Evolutionary conservation across 2,329 filamentous ascomycete genomes (phyloP).

Genomic region (Escovopsis weberi): DNA sequence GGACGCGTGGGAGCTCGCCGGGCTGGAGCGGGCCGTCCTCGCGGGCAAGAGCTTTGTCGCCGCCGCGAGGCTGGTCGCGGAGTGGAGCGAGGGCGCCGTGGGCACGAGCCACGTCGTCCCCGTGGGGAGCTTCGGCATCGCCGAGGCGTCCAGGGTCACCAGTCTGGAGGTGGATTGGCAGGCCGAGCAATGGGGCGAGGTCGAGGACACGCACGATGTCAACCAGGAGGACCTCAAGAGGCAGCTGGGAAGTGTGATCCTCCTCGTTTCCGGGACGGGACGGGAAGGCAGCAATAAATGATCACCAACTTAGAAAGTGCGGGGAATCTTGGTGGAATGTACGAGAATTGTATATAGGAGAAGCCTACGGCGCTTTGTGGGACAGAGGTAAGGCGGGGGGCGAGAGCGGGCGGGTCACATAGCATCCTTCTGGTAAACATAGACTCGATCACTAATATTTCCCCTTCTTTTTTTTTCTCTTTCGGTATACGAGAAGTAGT

Average conservation of each 20-base stretch:
- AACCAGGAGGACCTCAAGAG: constrained; percentile 77
- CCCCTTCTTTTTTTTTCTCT: too few relatives aligned
- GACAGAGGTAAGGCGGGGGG: too few relatives aligned
- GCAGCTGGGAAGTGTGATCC: constrained; percentile 74
- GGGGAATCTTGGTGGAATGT: too few relatives aligned
- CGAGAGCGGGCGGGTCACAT: too few relatives aligned
- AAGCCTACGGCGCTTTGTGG: too few relatives aligned
- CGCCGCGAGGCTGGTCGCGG: constrained; percentile 60
- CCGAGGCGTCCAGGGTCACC: constrained; percentile 64
- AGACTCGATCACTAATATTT: too few relatives aligned
- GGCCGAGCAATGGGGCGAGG: constrained; percentile 83
- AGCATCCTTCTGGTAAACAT: too few relatives aligned
- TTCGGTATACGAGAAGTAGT: too few relatives aligned
- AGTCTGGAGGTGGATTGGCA: constrained; percentile 86
- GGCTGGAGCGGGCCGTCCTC: constrained; percentile 67
- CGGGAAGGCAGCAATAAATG: constrained; percentile 14
- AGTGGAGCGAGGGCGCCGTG: constrained; percentile 69
- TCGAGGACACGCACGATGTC: constrained; percentile 96
- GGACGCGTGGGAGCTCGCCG: constrained; percentile 68
- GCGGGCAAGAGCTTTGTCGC: constrained; percentile 78
- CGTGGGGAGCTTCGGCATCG: constrained; percentile 51
- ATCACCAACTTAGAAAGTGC: too few relatives aligned
- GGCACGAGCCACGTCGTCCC: constrained; percentile 27
- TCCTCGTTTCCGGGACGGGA: constrained; percentile 59
- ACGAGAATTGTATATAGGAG: too few relatives aligned